Evolutionary conservation across 345 rosid species (phyloP).

Genomic region (Citrus hindsii): DNA sequence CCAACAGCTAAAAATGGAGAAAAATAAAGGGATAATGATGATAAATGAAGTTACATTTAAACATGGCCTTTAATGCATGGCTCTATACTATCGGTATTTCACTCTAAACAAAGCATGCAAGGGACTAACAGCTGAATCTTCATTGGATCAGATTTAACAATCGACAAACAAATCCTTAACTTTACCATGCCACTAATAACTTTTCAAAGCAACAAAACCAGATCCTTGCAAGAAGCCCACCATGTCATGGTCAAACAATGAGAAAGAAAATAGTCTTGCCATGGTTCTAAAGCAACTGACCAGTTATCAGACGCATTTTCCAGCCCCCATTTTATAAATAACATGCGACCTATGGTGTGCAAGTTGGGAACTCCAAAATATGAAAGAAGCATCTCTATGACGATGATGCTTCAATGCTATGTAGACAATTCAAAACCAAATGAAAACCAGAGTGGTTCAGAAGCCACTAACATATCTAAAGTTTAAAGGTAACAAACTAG

Average conservation of each 20-base stretch:
- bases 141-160: background rate
- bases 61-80: background rate
- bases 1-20: background rate
- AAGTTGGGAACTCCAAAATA: slow-evolving; percentile 12
- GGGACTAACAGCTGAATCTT: background rate
- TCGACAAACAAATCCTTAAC: background rate
- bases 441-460: slow-evolving; percentile 19
- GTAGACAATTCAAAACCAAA: slow-evolving; percentile 21
- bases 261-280: slow-evolving; percentile 7
- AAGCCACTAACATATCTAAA: slow-evolving; percentile 19
- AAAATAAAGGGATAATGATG: background rate
- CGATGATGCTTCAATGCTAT: slow-evolving; percentile 7
- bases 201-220: background rate
- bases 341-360: slow-evolving; percentile 9
- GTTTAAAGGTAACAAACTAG: slow-evolving; percentile 34
- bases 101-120: background rate
- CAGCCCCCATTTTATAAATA: background rate
- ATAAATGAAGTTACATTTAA: background rate
- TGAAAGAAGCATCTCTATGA: slow-evolving; percentile 7
- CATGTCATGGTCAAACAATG: background rate
- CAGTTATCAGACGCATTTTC: slow-evolving; percentile 18
- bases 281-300: background rate
- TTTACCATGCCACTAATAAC: background rate
- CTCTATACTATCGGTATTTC: background rate
- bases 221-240: background rate